Conservation (phyloP, 805 yeast species). For the Torulaspora gathmanii region DNA sequence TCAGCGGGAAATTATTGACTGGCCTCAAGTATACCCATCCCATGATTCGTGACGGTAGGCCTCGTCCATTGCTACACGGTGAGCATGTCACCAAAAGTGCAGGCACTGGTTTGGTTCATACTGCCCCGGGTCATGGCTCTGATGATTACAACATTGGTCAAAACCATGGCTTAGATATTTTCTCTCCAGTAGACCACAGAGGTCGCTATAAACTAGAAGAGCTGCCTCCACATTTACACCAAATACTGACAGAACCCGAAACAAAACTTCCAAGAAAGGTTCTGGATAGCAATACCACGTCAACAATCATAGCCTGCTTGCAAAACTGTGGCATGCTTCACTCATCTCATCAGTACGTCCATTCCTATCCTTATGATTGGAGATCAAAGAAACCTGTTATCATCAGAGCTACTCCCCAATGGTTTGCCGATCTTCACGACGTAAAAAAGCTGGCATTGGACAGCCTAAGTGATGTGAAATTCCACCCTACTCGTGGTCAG, state of each 20-base stretch:
- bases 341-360: slow-evolving; percentile 51
- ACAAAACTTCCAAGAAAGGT: slow-evolving; percentile 42
- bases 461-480: slow-evolving; percentile 59
- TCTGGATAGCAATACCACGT: slow-evolving; percentile 50
- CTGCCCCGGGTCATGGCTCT: slow-evolving; percentile 96
- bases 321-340: slow-evolving; percentile 42
- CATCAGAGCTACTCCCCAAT: slow-evolving; percentile 91
- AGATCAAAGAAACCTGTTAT: slow-evolving; percentile 93
- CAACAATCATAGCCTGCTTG: slow-evolving; percentile 43
- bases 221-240: slow-evolving; percentile 25
- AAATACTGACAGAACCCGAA: slow-evolving; percentile 16
- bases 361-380: slow-evolving; percentile 97
- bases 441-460: slow-evolving; percentile 60
- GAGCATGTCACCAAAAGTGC: slow-evolving; percentile 72
- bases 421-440: slow-evolving; percentile 83
- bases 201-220: slow-evolving; percentile 62
- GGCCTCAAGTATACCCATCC: slow-evolving; percentile 53
- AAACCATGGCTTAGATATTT: slow-evolving; percentile 50
- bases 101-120: slow-evolving; percentile 95
- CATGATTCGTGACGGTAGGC: slow-evolving; percentile 35
- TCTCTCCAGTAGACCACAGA: slow-evolving; percentile 71
- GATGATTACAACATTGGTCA: slow-evolving; percentile 81
- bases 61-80: slow-evolving; percentile 67
- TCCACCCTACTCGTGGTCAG: slow-evolving; percentile 68
- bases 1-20: slow-evolving; percentile 43